Evolutionary conservation across 768 basidiomycete genomes (phyloP), one percentile per base, ranked within the genome.

Genomic region (Tubosaeta sp.): DNA sequence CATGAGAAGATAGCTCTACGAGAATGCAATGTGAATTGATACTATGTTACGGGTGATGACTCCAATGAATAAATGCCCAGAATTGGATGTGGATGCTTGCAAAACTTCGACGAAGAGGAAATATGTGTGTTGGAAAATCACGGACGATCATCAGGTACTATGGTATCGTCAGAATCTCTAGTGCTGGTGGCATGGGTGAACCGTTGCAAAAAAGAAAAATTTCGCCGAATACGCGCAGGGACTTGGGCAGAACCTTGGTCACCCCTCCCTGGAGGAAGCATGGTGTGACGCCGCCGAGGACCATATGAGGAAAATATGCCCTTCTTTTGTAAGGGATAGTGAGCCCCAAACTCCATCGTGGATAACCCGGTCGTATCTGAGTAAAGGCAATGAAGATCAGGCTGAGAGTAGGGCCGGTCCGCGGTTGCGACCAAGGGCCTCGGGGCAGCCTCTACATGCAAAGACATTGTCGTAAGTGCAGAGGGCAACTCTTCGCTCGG

Each of bases 201-300:
- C 55, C 66, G 65, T 50, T 69, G 69, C 49, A 73, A 58, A 60
- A 73, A 65, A 25, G 72, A 69, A 29, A 64, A 52, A 57, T 69
- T 70, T 22, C 70, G 68, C 46, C 67, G 61, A 29, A 63, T 59
- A 25, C 64, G 63, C 51, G 53, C 52, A 41, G 56, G 57, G 48
- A 51, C 54, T 31, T 47, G 52, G n/a, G 29, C 51, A 2, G 49
- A 18, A 13, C 55, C 60, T 43, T 58, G 55, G 39, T 56, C 67
- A 9, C 32, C 40, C 46, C 38, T 42, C 24, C 46, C 49, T 18
- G 57, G 54, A 16, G 53, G 51, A 13, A 58, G 39, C 40, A 39
- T 12, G 27, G 57, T 57, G 56, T 55, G 55, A 30, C 58, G 64
- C 24, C 57, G 67, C 46, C 49, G 62, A 35, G 59, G 25, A n/a